Evolutionary conservation across 176 grass and related monocot genomes (phyloP), one percentile per base, ranked within the genome.

Genomic region (Carex cristatella): DNA sequence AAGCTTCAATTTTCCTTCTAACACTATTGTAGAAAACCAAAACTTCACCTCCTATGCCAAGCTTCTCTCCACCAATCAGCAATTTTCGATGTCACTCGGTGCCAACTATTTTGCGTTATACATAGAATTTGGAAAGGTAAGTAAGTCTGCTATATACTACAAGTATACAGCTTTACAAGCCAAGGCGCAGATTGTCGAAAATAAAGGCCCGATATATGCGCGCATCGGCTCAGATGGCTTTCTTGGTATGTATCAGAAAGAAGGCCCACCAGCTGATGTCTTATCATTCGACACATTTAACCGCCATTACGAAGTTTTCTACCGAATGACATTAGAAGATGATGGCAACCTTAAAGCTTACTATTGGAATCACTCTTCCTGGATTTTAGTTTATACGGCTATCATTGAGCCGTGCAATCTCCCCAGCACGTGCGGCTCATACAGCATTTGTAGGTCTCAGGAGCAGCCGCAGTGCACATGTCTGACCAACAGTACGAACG

Each of bases 11-110:
- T 61, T 84, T 85, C 93, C 96, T 69, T 86, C 88, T 5, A 88
- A 95, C 60, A 98, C 96, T 68, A 91, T 98, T 37, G 93, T 98
- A 12, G 93, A 98, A 75, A 84, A 79, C 30, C 96, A 98, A 82
- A 98, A 94, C 91, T 85, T 98, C 59, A 95, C 89, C 64, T 90
- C 96, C 10, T 65, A 16, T 6, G 87, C 90, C 46, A 70, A 87
- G 54, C 86, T 98, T 16, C 11, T 69, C 63, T 85, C 91, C 56
- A 5, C 15, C n/a, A 87, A 95, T 86, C 90, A 83, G 33, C 88
- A 86, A 27, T 98, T 90, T 30, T 81, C 85, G 40, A 98, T 98
- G 96, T 89, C 87, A 33, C 49, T 98, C 14, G 91, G 85, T 1
- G 58, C 44, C 58, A 88, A 66, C 65, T 92, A 88, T 86, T 70